Conservation (phyloP, 805 yeast genomes). For the Candida hispaniensis region DNA sequence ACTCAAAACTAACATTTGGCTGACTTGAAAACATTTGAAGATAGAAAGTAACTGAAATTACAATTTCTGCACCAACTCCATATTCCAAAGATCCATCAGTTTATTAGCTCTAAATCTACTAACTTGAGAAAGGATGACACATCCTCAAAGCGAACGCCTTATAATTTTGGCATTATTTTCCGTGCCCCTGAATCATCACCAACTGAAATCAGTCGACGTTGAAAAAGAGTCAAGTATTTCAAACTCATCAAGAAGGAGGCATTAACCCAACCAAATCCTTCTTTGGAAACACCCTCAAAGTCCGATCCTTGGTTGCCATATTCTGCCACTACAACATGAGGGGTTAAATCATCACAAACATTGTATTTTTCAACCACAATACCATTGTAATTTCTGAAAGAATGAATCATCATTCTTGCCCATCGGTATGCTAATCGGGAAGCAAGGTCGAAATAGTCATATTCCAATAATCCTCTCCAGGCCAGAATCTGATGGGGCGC, state of each 20-base stretch:
- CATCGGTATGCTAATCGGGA: constrained; percentile 72
- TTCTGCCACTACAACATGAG: constrained; percentile 89
- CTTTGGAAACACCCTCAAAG: constrained; percentile 85
- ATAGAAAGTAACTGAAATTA: too few species aligned
- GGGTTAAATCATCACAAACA: constrained; percentile 70
- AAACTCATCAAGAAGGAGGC: constrained; percentile 72
- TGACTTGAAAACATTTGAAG: too few species aligned
- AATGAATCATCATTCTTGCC: constrained; percentile 80
- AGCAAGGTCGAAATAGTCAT: constrained; percentile 56
- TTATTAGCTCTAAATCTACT: too few species aligned
- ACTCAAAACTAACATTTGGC: too few species aligned
- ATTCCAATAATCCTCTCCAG: constrained; percentile 74
- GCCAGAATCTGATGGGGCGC: constrained; percentile 95
- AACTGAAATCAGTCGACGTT: too few species aligned
- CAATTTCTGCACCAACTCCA: too few species aligned
- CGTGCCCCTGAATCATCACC: too few species aligned
- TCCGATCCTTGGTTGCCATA: constrained; percentile 95
- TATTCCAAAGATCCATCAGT: too few species aligned
- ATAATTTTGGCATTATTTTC: too few species aligned
- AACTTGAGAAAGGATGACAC: too few species aligned
- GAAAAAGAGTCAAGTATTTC: constrained; percentile 50
- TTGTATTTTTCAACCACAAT: constrained; percentile 93
- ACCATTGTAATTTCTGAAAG: constrained; percentile 87
- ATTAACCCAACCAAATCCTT: constrained; percentile 98
- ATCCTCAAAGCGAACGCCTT: too few species aligned